These are phyloP conservation scores for Syncephalastrum sp. DNA, from an alignment of 371 early-diverging fungal genomes.

Conservation along the genomic window DNA sequence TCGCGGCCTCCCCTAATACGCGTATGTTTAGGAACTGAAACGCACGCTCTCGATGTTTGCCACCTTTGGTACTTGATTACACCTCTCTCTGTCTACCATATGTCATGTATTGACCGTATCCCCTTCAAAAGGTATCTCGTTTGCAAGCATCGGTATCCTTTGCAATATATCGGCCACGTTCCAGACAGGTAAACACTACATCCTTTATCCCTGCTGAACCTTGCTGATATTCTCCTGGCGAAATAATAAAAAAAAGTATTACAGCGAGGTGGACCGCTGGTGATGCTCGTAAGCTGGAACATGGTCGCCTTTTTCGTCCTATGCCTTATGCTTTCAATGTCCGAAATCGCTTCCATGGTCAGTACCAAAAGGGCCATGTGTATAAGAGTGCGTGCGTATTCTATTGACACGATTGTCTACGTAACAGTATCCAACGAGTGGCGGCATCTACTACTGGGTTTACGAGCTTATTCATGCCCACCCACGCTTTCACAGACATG, in stretches of 20 bases:
- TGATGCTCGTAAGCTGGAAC: slow-evolving; percentile 56
- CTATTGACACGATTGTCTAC: slow-evolving; percentile 1
- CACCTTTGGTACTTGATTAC: slow-evolving; percentile 34
- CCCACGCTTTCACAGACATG: slow-evolving; percentile 16
- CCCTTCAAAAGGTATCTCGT: slow-evolving; percentile 33
- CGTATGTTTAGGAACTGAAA: slow-evolving; percentile 26
- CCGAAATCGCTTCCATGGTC: slow-evolving; percentile 69
- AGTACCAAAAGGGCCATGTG: not conserved
- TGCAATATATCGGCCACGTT: slow-evolving; percentile 46
- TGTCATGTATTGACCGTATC: not conserved
- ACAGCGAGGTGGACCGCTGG: slow-evolving; percentile 44
- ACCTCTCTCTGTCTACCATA: not conserved
- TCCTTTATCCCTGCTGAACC: not conserved
- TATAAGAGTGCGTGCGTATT: not conserved
- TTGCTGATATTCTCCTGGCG: not conserved
- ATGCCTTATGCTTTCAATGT: slow-evolving; percentile 62
- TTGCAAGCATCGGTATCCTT: slow-evolving; percentile 46
- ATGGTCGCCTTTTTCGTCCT: slow-evolving; percentile 60
- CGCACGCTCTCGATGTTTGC: slow-evolving; percentile 39
- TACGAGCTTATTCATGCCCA: slow-evolving; percentile 30
- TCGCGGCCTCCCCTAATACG: not conserved
- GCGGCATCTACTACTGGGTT: slow-evolving; percentile 68
- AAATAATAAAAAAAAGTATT: slow-evolving; percentile 18
- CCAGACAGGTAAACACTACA: slow-evolving; percentile 31
- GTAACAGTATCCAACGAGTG: slow-evolving; percentile 58